Conservation (phyloP, 2,329 filamentous ascomycete genomes). For the Cladorrhinum sp. region DNA sequence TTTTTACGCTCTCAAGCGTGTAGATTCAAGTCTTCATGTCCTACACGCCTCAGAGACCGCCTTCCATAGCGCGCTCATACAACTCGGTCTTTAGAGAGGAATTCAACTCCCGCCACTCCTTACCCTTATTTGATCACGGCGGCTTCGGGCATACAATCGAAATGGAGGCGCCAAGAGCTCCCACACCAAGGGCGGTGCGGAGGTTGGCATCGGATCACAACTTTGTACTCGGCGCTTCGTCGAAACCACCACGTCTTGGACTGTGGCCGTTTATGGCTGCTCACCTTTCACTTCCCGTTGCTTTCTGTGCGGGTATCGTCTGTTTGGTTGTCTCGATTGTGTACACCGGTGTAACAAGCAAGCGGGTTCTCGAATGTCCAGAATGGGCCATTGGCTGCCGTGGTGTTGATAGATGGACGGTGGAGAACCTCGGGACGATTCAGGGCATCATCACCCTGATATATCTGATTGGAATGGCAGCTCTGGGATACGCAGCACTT, state of each 20-base stretch:
- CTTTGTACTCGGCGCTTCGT: constrained; percentile 21
- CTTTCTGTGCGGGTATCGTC: constrained; percentile 20
- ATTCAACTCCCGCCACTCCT: constrained; percentile 18
- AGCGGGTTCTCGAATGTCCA: constrained; percentile 24
- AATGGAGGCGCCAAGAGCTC: constrained; percentile 17
- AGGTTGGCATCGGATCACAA: constrained; percentile 26
- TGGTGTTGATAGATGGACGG: constrained; percentile 21
- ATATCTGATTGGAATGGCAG: constrained; percentile 24
- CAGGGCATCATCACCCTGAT: constrained; percentile 27
- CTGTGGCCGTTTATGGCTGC: constrained; percentile 22
- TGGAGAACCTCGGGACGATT: constrained; percentile 22
- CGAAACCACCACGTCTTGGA: constrained; percentile 18
- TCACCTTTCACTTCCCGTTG: constrained; percentile 21
- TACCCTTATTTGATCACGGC: constrained; percentile 11
- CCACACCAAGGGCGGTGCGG: constrained; percentile 23
- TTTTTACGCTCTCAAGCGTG: too few species aligned
- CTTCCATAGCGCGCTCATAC: constrained; percentile 19
- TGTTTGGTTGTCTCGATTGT: constrained; percentile 22
- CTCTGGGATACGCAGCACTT: constrained; percentile 19
- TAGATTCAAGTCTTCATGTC: constrained; percentile 11
- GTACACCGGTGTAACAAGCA: constrained; percentile 22
- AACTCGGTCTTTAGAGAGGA: constrained; percentile 26
- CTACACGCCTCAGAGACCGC: constrained; percentile 3
- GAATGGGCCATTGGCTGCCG: constrained; percentile 22
- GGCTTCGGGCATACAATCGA: not conserved